phyloP scores from a whole-genome alignment of 257 asterid genomes.

The Mitragyna speciosa region DNA sequence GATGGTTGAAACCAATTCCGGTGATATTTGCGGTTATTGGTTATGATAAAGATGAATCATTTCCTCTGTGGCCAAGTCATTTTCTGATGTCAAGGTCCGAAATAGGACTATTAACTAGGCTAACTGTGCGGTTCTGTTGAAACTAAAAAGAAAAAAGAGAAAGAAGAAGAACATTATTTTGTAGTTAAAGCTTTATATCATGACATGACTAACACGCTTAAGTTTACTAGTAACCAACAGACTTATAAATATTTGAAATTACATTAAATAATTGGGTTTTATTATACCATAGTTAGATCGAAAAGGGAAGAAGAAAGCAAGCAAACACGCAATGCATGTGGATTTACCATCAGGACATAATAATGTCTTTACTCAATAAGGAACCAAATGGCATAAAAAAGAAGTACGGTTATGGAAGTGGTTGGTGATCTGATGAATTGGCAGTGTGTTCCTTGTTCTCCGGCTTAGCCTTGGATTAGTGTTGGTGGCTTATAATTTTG shows the following conservation, averaged over 20 bases:
- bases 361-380: neutral
- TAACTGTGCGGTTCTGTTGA: neutral
- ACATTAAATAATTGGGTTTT: neutral
- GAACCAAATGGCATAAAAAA: neutral
- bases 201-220: neutral
- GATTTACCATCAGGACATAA: neutral
- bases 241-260: neutral
- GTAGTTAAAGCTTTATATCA: neutral
- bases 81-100: neutral
- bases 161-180: too few relatives aligned
- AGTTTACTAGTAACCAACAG: neutral
- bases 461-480: neutral
- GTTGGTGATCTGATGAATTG: neutral
- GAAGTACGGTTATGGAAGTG: neutral
- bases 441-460: neutral
- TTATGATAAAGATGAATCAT: neutral
- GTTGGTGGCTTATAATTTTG: neutral
- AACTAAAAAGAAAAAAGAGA: neutral
- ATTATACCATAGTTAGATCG: neutral
- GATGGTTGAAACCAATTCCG: constrained; percentile 8
- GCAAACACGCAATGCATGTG: too few relatives aligned
- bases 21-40: neutral
- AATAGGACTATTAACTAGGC: neutral
- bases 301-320: too few relatives aligned
- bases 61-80: neutral